Evolutionary conservation across 805 yeast species (phyloP), one percentile per base, ranked within the genome.

Genomic region (Yarrowia sp.): DNA sequence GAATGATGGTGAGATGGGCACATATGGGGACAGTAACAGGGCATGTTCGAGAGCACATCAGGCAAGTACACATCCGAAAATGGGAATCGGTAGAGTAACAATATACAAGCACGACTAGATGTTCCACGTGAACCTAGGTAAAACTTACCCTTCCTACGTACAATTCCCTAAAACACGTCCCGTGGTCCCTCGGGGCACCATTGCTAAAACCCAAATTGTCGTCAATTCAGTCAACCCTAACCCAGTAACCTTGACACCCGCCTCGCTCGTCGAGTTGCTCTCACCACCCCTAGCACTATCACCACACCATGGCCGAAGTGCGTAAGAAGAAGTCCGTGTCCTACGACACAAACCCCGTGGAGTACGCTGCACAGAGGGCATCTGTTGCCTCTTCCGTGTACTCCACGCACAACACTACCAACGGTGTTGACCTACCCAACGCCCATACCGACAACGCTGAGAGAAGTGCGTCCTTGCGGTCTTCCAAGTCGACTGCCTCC

Each of bases 271-370:
- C 64, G 50, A 58, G 64, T 58, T 58, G 64, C 64, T 58, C 64
- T 58, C 50, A 58, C 64, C 50, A 43, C 50, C 64, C 63, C 50
- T 17, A 34, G 50, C 50, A 43, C 64, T 42, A 58, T 58, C 64
- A 58, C 64, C 64, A 58, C 64, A 58, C 64, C 64, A 61, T 61
- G 66, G 66, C 66, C 19, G 66, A 61, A 47, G 66, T 61, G 55
- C 53, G 55, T 38, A 61, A 46, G 66, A 61, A 61, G 55, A 61
- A 61, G 66, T 61, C 66, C 44, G 66, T 61, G 55, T 61, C 66
- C 3, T 61, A 61, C 55, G 55, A 47, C 66, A 58, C 64, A 7
- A 47, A 61, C 24, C 66, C 66, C 46, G 66, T 47, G 53, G 43
- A 46, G 66, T 47, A 61, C 44, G 66, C 53, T n/a, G 55, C 66